Evolutionary conservation across 352 stramenopile species (phyloP).

Genomic region (Elongisporangium undulatum): DNA sequence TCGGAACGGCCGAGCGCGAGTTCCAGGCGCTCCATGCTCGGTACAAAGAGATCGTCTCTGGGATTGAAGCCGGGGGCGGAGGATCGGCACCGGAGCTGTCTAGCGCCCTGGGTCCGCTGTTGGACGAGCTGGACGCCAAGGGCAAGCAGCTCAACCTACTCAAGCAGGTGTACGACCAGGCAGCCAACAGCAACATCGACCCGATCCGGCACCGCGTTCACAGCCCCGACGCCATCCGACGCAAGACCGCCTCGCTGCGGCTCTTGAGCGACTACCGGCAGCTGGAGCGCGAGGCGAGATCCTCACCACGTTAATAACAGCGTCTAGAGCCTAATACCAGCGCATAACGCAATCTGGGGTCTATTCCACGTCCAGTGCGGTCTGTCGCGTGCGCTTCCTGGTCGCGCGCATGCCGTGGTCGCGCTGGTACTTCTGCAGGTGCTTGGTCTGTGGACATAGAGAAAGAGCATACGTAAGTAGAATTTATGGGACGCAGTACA

Average conservation of each 20-base stretch:
- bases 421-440: slow-evolving; percentile 57
- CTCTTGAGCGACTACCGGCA: slow-evolving; percentile 63
- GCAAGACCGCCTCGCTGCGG: slow-evolving; percentile 62
- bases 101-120: slow-evolving; percentile 30
- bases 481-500: not conserved
- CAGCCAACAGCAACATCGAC: slow-evolving; percentile 55
- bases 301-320: slow-evolving; percentile 3
- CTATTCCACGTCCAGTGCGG: slow-evolving; percentile 11
- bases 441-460: slow-evolving; percentile 25
- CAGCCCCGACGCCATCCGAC: slow-evolving; percentile 47
- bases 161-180: slow-evolving; percentile 57
- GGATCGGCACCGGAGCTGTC: slow-evolving; percentile 29
- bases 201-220: slow-evolving; percentile 40
- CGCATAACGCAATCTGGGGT: too few species aligned
- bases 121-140: slow-evolving; percentile 64
- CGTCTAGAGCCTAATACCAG: too few species aligned
- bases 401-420: slow-evolving; percentile 16
- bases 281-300: slow-evolving; percentile 40
- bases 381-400: not conserved
- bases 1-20: slow-evolving; percentile 36
- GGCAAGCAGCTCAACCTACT: slow-evolving; percentile 64
- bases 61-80: slow-evolving; percentile 22
- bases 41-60: slow-evolving; percentile 30
- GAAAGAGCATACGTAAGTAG: not conserved
- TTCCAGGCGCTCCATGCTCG: slow-evolving; percentile 41